These are phyloP conservation scores for Tetraselmis chui DNA, from an alignment of 139 green algal species.

Conservation along the genomic window DNA sequence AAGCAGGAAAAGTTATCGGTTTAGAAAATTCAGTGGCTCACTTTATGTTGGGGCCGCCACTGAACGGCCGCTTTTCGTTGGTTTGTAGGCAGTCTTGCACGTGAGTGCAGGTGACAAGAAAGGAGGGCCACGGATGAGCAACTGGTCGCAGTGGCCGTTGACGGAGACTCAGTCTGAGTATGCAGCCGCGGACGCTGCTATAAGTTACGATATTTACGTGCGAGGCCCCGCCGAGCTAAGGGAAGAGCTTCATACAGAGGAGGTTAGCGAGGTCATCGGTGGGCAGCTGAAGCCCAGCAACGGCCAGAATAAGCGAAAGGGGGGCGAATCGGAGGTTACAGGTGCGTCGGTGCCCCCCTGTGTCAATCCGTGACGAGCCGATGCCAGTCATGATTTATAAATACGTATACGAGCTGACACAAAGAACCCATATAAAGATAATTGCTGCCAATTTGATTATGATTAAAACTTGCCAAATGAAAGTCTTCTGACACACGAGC, in stretches of 20 bases:
- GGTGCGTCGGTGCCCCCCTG: no score
- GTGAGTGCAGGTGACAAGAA: background rate
- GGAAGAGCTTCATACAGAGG: background rate
- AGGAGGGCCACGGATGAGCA: background rate
- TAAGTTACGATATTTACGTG: background rate
- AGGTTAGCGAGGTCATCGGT: background rate
- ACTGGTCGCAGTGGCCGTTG: background rate
- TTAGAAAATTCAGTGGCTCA: no score
- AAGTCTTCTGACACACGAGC: no score
- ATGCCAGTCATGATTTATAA: no score
- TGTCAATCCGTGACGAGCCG: no score
- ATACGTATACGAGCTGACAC: no score
- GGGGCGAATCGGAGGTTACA: background rate
- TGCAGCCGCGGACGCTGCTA: background rate
- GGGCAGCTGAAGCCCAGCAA: background rate
- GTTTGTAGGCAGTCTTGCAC: background rate
- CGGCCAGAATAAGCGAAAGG: background rate
- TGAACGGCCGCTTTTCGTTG: no score
- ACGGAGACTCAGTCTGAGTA: background rate
- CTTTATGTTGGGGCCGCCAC: no score
- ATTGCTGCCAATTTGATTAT: no score
- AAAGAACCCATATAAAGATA: no score
- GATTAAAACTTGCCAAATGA: no score
- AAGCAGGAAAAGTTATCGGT: no score
- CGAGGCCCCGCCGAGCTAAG: background rate